A percentile compares a stretch with the other conserved stretches of the same genome.
phyloP scores from a whole-genome alignment of 1,139 yeast species.

The Ashbya aceris region DNA sequence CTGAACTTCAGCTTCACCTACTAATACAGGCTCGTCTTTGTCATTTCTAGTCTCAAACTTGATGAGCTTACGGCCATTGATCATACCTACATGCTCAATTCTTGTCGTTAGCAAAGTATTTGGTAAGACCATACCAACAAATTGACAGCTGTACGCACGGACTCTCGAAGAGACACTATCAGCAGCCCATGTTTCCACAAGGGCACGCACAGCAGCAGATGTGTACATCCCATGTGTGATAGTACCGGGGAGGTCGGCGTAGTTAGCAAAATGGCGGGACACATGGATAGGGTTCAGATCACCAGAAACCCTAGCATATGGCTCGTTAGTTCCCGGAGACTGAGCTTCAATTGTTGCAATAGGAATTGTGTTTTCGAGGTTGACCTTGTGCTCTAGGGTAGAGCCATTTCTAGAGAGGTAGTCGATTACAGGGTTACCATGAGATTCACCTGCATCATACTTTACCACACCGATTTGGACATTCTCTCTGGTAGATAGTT shows the following conservation, averaged over 20 bases:
- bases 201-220: slow-evolving; percentile 86
- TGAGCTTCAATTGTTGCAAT: slow-evolving; percentile 48
- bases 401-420: slow-evolving; percentile 86
- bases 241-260: slow-evolving; percentile 92
- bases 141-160: slow-evolving; percentile 83
- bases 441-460: slow-evolving; percentile 86
- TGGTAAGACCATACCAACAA: slow-evolving; percentile 96
- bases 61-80: slow-evolving; percentile 95
- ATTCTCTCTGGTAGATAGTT: slow-evolving; percentile 87
- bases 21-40: slow-evolving; percentile 69
- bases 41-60: slow-evolving; percentile 83
- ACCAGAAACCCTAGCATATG: slow-evolving; percentile 95
- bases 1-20: slow-evolving; percentile 97
- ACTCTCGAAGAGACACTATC: slow-evolving; percentile 93
- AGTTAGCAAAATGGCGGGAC: slow-evolving; percentile 85
- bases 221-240: slow-evolving; percentile 99
- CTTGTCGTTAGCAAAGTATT: slow-evolving; percentile 82
- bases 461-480: slow-evolving; percentile 79
- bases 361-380: slow-evolving; percentile 86
- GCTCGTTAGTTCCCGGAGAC: slow-evolving; percentile 72
- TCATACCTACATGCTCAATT: slow-evolving; percentile 96
- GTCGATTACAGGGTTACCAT: slow-evolving; percentile 96
- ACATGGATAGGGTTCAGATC: slow-evolving; percentile 98
- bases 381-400: slow-evolving; percentile 87
- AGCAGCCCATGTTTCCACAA: slow-evolving; percentile 98